Base-by-base conservation (phyloP, 176 grass and related monocot species). In the Poa annua region DNA sequence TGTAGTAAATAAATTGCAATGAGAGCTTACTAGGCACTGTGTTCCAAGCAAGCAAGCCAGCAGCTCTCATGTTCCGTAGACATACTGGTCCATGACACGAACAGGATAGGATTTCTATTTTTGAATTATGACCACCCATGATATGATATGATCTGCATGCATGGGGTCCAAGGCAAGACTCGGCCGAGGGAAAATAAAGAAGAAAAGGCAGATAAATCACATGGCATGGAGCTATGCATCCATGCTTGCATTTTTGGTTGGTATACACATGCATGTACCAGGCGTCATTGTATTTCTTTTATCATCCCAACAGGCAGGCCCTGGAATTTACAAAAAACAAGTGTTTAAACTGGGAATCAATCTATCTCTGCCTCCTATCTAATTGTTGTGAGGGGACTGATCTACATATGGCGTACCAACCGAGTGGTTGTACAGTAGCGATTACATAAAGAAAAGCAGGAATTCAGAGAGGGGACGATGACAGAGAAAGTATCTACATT, bases 81-180 rank as follows among this genome's bases (percentile, higher is more conserved):
- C 73, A 84, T 56, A 74, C 47, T 56, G 81, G 56, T 73, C 81
- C 75, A 73, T 86, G 88, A 86, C 56, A 78, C 20, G 48, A 86
- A 82, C 36, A 78, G 14, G 66, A 86, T 78, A 56, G 7, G 49
- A 71, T 78, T 86, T 74, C 73, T 41, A 83, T 83, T 83, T 74
- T 21, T 73, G 88, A 90, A 86, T 90, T 38, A 83, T 57, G 79
- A 38, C 26, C 80, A 66, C 65, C 79, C 66, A 86, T 86, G 78
- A 86, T 78, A 86, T 72, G 69, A 29, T 29, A 29, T 29, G 29
- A 29, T 29, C 1, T 29, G 29, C 42, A 26, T 55, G 48, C 6
- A 19, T 76, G 84, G 87, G 79, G 34, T 72, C 88, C 54, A 78
- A 26, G 48, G 24, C 83, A 29, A 29, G 84, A 83, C 48, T 78